These are phyloP conservation scores for Nakazawaea ambrosiae DNA, from an alignment of 805 yeast genomes.

Conservation along the genomic window DNA sequence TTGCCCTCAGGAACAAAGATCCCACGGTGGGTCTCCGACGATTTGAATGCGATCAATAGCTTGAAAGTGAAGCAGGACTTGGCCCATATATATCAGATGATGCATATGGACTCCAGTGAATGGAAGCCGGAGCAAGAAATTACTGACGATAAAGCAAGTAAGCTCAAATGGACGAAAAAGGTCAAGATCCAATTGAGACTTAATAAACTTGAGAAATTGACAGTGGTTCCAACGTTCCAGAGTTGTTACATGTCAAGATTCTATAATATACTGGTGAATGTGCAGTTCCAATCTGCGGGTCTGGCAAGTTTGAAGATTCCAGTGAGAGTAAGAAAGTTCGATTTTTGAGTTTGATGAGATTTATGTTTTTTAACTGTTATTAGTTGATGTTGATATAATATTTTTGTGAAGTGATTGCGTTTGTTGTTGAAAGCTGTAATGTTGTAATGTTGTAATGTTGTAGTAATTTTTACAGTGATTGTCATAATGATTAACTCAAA, in stretches of 20 bases:
- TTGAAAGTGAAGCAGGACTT: slow-evolving; percentile 7
- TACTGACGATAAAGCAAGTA: no score
- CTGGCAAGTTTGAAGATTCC: slow-evolving; percentile 7
- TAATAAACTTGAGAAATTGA: slow-evolving; percentile 35
- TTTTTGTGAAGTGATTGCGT: no score
- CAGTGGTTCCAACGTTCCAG: slow-evolving; percentile 57
- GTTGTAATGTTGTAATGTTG: no score
- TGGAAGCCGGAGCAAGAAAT: slow-evolving; percentile 5
- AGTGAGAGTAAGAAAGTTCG: slow-evolving; percentile 13
- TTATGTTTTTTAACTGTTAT: no score
- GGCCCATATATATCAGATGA: slow-evolving; percentile 12
- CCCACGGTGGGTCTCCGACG: slow-evolving; percentile 15
- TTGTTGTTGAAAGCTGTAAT: no score
- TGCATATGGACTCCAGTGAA: neutral
- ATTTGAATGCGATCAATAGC: slow-evolving; percentile 22
- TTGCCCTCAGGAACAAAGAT: slow-evolving; percentile 19
- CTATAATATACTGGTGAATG: slow-evolving; percentile 28
- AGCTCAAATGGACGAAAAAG: slow-evolving; percentile 1
- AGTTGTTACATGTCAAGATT: slow-evolving; percentile 54
- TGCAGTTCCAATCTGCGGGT: slow-evolving; percentile 7
- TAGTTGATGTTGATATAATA: no score
- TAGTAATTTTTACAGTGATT: no score
- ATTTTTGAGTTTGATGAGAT: no score
- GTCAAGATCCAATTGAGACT: slow-evolving; percentile 35
- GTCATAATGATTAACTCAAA: no score